Evolutionary conservation across 345 rosid genomes (phyloP), one percentile per base, ranked within the genome.

Genomic region (Populus alba): DNA sequence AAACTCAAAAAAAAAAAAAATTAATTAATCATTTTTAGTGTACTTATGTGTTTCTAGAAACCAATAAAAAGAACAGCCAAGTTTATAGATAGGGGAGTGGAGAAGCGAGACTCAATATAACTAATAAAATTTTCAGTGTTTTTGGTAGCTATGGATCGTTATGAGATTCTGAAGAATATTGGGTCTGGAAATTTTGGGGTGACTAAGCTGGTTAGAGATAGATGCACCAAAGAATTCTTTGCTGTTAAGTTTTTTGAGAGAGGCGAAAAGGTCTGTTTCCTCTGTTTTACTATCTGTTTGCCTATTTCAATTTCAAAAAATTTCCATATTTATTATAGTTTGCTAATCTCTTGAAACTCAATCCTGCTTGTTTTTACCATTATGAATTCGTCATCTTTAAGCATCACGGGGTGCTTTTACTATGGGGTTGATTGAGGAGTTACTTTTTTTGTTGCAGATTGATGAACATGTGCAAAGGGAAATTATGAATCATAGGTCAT

Each of bases 151-250:
- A 94, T 92, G 97, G 98, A 94, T 81, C 88, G 92, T 66, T 94
- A 88, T 80, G 98, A 94, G 87, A 81, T 87, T 74, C 67, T 90
- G 77, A 90, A 87, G 83, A 94, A 91, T 88, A 92, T 94, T 66
- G 98, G 97, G 62, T 90, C 96, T 9, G 97, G 98, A 25, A 94
- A 94, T 82, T 94, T 94, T 71, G 96, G 97, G 66, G 98, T 92
- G 76, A 97, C 98, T 0, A 94, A 89, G 87, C 86, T 94, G 43
- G 94, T 88, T 1, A 89, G 84, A 75, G 97, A 92, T 67, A 90
- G 81, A 81, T 74, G 88, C 76, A 90, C 81, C 23, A 88, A 88
- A 31, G 84, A 91, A 79, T 88, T 89, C 53, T 90, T 83, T 76
- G 96, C 98, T 78, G 88, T 94, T 70, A 94, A 92, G 79, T 94